phyloP scores from a whole-genome alignment of 768 basidiomycete species.

The Boletus reticuloceps region DNA sequence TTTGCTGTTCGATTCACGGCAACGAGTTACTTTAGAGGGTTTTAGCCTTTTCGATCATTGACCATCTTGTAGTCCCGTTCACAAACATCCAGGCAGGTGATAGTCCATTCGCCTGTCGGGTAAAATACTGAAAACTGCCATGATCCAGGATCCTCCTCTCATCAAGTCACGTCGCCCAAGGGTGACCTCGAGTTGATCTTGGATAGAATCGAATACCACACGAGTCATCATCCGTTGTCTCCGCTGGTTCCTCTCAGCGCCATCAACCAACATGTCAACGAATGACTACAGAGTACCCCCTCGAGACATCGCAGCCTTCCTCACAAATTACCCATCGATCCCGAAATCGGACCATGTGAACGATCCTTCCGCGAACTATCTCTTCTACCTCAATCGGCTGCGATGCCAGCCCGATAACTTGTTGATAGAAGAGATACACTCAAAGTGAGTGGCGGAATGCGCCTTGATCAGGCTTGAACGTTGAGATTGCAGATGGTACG shows the following conservation, averaged over 20 bases:
- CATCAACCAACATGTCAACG: constrained; percentile 15
- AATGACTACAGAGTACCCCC: constrained; percentile 4
- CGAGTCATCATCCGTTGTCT: constrained; percentile 9
- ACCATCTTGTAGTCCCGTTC: not conserved
- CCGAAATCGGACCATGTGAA: constrained; percentile 4
- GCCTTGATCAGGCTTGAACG: not conserved
- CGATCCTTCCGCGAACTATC: constrained; percentile 42
- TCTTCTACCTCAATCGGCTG: constrained; percentile 58
- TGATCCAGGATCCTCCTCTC: not conserved
- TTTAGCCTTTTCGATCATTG: constrained; percentile 21
- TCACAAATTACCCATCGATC: constrained; percentile 22
- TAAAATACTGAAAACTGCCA: not conserved
- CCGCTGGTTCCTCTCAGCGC: constrained; percentile 5
- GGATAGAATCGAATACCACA: not conserved
- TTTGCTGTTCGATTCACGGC: constrained; percentile 3
- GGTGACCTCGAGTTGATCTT: not conserved
- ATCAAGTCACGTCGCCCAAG: not conserved
- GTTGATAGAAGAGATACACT: constrained; percentile 61
- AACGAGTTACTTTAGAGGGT: constrained; percentile 2
- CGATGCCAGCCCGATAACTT: constrained; percentile 62
- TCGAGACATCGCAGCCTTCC: constrained; percentile 27
- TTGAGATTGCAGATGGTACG: constrained; percentile 53
- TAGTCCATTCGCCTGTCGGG: not conserved
- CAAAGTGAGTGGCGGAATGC: constrained; percentile 39
- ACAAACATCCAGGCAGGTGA: constrained; percentile 3